A percentile compares a stretch with the other conserved stretches of the same genome.
These are phyloP conservation scores for Clavispora fructus DNA, from an alignment of 805 yeast species.

Conservation along the genomic window DNA sequence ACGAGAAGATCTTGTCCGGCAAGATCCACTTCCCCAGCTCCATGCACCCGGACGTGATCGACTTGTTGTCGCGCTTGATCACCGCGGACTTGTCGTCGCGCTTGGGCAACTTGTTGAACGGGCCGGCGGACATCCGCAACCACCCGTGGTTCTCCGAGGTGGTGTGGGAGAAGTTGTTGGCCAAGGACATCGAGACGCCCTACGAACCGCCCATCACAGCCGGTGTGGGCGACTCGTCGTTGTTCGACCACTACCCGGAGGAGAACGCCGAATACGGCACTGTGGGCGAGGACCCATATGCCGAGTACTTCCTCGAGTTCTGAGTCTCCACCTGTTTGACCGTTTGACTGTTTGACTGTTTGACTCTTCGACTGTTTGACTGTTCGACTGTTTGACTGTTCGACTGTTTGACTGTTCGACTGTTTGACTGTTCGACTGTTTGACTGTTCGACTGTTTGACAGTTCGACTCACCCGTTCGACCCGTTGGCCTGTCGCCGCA, in stretches of 20 bases:
- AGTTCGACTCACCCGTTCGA: no score
- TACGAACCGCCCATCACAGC: constrained; percentile 61
- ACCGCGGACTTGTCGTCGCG: constrained; percentile 52
- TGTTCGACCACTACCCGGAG: constrained; percentile 41
- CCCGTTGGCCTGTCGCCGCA: no score
- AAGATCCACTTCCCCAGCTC: constrained; percentile 49
- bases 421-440: no score
- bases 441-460: no score
- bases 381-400: no score
- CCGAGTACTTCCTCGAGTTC: constrained; percentile 30
- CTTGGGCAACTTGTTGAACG: constrained; percentile 54
- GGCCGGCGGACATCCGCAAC: constrained; percentile 50
- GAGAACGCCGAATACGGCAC: constrained; percentile 38
- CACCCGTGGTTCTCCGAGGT: constrained; percentile 60
- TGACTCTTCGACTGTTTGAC: no score
- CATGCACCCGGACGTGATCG: constrained; percentile 50
- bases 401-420: no score
- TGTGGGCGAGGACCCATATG: constrained; percentile 36
- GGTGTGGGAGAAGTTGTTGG: constrained; percentile 53
- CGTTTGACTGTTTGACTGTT: no score
- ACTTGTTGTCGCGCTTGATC: constrained; percentile 46
- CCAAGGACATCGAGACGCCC: constrained; percentile 57
- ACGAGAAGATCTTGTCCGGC: constrained; percentile 53
- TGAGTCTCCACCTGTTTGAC: no score
- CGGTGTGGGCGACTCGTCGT: constrained; percentile 56